phyloP scores from a whole-genome alignment of 2,329 filamentous ascomycete genomes.

The Penicillium sp. region DNA sequence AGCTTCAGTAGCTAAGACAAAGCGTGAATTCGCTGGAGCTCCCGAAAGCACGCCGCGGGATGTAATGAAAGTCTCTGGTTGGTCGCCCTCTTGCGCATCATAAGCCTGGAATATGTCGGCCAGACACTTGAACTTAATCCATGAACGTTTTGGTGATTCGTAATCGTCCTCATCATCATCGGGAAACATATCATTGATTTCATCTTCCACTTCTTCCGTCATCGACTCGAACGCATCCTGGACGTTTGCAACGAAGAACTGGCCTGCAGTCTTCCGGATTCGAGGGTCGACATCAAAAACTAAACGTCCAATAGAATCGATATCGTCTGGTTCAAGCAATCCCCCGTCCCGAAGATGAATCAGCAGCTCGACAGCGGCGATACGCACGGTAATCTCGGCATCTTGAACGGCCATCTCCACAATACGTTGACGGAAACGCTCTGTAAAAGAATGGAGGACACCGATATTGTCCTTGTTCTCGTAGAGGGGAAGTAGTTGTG shows the following conservation, averaged over 20 bases:
- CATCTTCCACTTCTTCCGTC: slow-evolving; percentile 80
- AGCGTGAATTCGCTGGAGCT: slow-evolving; percentile 72
- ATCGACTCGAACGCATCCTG: slow-evolving; percentile 76
- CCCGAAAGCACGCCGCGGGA: slow-evolving; percentile 54
- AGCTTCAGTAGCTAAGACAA: slow-evolving; percentile 80
- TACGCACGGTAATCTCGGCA: slow-evolving; percentile 75
- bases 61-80: slow-evolving; percentile 25
- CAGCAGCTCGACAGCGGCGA: slow-evolving; percentile 76
- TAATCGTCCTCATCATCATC: slow-evolving; percentile 72
- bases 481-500: slow-evolving; percentile 77
- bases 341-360: slow-evolving; percentile 80
- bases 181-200: slow-evolving; percentile 72
- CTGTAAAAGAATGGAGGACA: slow-evolving; percentile 83
- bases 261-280: slow-evolving; percentile 83
- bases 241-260: slow-evolving; percentile 87
- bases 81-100: slow-evolving; percentile 61
- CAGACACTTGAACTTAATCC: slow-evolving; percentile 90
- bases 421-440: slow-evolving; percentile 80
- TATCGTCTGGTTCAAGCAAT: slow-evolving; percentile 85
- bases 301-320: slow-evolving; percentile 82
- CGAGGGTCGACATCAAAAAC: slow-evolving; percentile 84
- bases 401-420: slow-evolving; percentile 92
- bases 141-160: slow-evolving; percentile 73
- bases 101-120: slow-evolving; percentile 81
- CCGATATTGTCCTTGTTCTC: slow-evolving; percentile 75